Base-by-base conservation (phyloP, 2,329 filamentous ascomycete genomes). In the Beauveria medogensis region DNA sequence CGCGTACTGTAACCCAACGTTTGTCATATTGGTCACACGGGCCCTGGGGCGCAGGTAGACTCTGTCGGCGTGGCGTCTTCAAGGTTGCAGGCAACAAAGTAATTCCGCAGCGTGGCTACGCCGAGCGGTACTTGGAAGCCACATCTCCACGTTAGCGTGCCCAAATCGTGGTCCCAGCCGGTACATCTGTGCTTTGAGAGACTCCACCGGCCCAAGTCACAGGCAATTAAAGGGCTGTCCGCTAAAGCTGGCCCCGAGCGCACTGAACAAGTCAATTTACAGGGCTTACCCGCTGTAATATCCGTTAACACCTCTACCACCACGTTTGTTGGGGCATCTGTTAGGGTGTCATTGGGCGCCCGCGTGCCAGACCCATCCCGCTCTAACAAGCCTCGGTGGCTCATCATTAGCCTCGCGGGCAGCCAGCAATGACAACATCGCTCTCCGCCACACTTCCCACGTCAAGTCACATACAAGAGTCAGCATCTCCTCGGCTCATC, bases 391-490 rank as follows among this genome's bases (percentile, higher is more conserved):
- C 34, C 34, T 37, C 5, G 34, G 34, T 14, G 34, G 34, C 34
- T 37, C 34, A 14, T 37, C 12, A 37, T 37, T 46, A 30, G 53
- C 53, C 40, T 34, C 14, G 9, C 6, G 41, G 41, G 16, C 41
- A 12, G 41, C 41, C 52, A 43, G 57, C 62, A 24, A 65, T 65
- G 65, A 67, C 65, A 63, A 61, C 65, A 66, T 67, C 62, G 57
- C n/a, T 46, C 48, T 51, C 44, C 43, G 34, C 63, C 43, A 34
- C n/a, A n/a, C 8, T 24, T 8, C 22, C 10, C 46, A 18, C 46
- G 46, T 46, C 43, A 20, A 20, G 56, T 52, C 46, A 18, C 43
- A 37, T 50, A 40, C n/a, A 37, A 37, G 12, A 37, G 12, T 26
- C 46, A 34, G 18, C 55, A 41, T 26, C 55, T 34, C 44, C 52